A percentile compares a stretch with the other conserved stretches of the same genome.
phyloP scores from a whole-genome alignment of 2,329 filamentous ascomycete species.

The Paecilomyces dactylethromorphus region DNA sequence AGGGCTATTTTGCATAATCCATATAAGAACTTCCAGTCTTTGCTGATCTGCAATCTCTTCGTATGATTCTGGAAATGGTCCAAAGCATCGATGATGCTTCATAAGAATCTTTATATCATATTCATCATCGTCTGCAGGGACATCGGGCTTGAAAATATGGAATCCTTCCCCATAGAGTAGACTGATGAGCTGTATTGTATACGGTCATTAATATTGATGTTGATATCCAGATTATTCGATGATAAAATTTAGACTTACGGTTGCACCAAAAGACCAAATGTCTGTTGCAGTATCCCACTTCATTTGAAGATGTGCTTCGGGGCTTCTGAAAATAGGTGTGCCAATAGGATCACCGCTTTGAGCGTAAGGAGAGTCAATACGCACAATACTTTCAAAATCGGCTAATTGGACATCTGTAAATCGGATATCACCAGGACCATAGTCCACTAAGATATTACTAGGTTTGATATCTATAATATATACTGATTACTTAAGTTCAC shows the following conservation, averaged over 20 bases:
- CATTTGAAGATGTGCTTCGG: conserved; percentile 17
- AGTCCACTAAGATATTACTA: conserved; percentile 16
- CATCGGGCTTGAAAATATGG: conserved; percentile 14
- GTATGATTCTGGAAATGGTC: no score
- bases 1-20: no score
- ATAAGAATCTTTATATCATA: no score
- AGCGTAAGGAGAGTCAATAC: conserved; percentile 9
- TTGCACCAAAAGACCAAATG: conserved; percentile 20
- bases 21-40: no score
- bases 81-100: no score
- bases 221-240: background rate
- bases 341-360: conserved; percentile 13
- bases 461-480: conserved; percentile 16
- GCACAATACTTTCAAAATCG: conserved; percentile 13
- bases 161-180: conserved; percentile 14
- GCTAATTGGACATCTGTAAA: conserved; percentile 18
- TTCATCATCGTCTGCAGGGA: no score
- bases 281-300: conserved; percentile 17
- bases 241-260: conserved; percentile 7
- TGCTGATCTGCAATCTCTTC: no score
- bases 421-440: conserved; percentile 5
- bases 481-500: background rate
- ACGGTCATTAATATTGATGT: no score
- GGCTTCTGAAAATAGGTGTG: conserved; percentile 15
- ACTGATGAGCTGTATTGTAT: conserved; percentile 12